Base-by-base conservation (phyloP, 306 rosid genomes). In the Prunus kanzakura region DNA sequence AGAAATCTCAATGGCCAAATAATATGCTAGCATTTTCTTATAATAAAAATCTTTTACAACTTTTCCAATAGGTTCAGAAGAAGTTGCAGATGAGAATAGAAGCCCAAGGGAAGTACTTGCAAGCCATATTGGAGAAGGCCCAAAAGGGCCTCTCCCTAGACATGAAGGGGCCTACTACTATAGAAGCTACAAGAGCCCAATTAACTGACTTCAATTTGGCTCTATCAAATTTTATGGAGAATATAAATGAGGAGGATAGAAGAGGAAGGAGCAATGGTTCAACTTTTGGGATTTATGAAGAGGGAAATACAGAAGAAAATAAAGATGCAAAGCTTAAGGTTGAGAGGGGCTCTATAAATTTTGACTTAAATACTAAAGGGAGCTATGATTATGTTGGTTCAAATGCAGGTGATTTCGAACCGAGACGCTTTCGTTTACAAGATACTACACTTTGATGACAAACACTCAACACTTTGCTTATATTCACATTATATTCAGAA, bases 41-140 rank as follows among this genome's bases (percentile, higher is more conserved):
- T 38, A 7, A 38, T 38, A 6, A 38, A 38, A 38, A 38, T 38
- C 8, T 38, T 1, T 38, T 38, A 6, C 43, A 7, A 38, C 30
- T 10, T 22, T 57, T 11, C 56, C 25, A 64, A 74, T 60, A 92
- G 97, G 97, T 92, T 72, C 96, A 92, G 76, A 92, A 84, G 83
- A 92, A 83, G 75, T 69, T 92, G 76, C 90, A 87, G 46, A 86
- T 90, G 87, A 90, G 95, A 89, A 91, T 92, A 76, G 98, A 96
- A 80, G 90, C 97, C 1, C 98, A 96, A 84, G 99, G 92, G 72
- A 91, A 89, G 84, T 92, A 92, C 81, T 81, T 96, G 76, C 97
- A 96, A 69, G 78, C 84, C 9, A 89, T 89, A 71, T 78, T 95
- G 72, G 99, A 95, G 80, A 91, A 89, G 78, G 99, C 97, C 6